These are phyloP conservation scores for Coemansia sp. DNA, from an alignment of 192 early-diverging fungal species.

Conservation along the genomic window DNA sequence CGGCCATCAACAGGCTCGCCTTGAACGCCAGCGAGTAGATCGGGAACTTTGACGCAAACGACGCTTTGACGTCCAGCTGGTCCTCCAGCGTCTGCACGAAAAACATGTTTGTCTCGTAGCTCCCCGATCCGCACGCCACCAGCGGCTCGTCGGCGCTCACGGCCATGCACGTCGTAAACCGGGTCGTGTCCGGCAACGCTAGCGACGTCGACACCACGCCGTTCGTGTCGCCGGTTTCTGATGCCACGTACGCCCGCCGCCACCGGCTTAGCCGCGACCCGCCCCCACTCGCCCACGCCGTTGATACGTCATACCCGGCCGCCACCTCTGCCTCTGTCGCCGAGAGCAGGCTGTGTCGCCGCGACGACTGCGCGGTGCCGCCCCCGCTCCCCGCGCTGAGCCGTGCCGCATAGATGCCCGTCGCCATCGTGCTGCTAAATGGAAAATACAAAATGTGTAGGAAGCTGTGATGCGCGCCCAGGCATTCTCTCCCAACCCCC, in stretches of 20 bases:
- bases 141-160: constrained; percentile 43
- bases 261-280: constrained; percentile 18
- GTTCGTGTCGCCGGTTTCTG: constrained; percentile 28
- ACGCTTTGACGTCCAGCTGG: constrained; percentile 45
- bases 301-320: constrained; percentile 5
- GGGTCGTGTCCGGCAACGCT: constrained; percentile 35
- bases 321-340: constrained; percentile 3
- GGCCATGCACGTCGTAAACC: constrained; percentile 49
- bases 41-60: constrained; percentile 51
- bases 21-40: constrained; percentile 47
- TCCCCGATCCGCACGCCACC: constrained; percentile 45
- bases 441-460: background rate
- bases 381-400: constrained; percentile 19
- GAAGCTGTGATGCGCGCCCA: background rate
- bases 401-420: constrained; percentile 8
- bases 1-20: constrained; percentile 36
- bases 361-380: constrained; percentile 26
- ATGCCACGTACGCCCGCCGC: constrained; percentile 37
- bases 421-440: background rate
- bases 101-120: constrained; percentile 49
- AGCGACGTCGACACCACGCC: constrained; percentile 46
- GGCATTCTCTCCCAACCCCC: too few species aligned
- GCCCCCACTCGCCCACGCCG: constrained; percentile 1
- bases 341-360: constrained; percentile 39
- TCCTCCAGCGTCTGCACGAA: constrained; percentile 47